Conservation (phyloP, 2,329 filamentous ascomycete species). For the Diplodia seriata region DNA sequence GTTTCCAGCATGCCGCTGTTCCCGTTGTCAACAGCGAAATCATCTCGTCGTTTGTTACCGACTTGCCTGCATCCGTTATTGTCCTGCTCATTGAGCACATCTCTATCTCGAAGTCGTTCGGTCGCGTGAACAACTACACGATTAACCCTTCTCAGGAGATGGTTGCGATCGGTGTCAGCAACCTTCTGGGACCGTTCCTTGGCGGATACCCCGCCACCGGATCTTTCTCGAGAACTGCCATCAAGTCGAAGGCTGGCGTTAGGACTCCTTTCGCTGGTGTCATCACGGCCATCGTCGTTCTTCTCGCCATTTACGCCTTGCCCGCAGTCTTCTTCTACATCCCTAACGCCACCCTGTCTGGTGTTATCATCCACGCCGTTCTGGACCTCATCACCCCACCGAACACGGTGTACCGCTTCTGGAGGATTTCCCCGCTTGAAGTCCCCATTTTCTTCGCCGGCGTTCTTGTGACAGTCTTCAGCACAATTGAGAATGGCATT, state of each 20-base stretch:
- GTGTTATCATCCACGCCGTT: constrained; percentile 95
- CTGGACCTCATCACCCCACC: constrained; percentile 90
- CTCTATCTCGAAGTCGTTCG: constrained; percentile 96
- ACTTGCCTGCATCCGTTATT: constrained; percentile 86
- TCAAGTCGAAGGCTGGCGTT: constrained; percentile 96
- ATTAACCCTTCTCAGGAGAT: constrained; percentile 97
- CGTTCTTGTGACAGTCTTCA: constrained; percentile 88
- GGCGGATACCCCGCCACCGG: constrained; percentile 92
- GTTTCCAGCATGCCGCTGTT: constrained; percentile 80
- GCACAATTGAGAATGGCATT: constrained; percentile 87
- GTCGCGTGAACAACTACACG: constrained; percentile 92
- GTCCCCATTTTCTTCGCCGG: constrained; percentile 92
- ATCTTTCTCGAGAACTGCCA: constrained; percentile 94
- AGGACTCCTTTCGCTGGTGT: constrained; percentile 89
- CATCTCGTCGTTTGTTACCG: constrained; percentile 69
- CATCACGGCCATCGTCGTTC: constrained; percentile 83
- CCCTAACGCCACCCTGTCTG: constrained; percentile 78
- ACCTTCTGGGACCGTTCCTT: constrained; percentile 87
- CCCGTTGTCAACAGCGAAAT: constrained; percentile 72
- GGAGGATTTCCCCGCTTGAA: constrained; percentile 89
- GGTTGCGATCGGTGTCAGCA: constrained; percentile 90
- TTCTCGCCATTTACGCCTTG: constrained; percentile 88
- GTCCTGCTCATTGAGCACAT: constrained; percentile 98
- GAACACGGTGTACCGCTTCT: constrained; percentile 93
- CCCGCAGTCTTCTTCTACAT: constrained; percentile 94